phyloP scores from a whole-genome alignment of 305 asterid genomes.

The Ajuga reptans region DNA sequence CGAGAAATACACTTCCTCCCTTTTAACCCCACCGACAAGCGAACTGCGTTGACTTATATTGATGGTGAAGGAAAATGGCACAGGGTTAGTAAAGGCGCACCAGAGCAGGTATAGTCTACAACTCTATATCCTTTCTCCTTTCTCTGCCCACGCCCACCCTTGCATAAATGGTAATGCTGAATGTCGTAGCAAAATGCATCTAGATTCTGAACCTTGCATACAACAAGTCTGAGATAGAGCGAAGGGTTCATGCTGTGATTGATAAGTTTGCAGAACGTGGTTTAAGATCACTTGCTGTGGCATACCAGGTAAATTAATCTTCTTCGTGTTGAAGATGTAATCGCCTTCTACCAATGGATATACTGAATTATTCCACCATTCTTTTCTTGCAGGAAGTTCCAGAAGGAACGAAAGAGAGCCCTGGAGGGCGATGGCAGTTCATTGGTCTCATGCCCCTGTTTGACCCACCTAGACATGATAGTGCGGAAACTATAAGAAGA shows the following conservation, averaged over 20 bases:
- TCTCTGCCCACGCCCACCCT: background rate
- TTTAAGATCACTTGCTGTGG: conserved; percentile 63
- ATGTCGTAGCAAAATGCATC: conserved; percentile 3
- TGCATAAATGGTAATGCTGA: conserved; percentile 19
- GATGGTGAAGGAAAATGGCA: conserved; percentile 67
- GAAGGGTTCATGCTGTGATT: conserved; percentile 64
- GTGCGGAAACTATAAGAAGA: conserved; percentile 70
- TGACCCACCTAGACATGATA: conserved; percentile 72
- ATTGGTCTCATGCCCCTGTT: conserved; percentile 68
- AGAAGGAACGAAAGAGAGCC: conserved; percentile 56
- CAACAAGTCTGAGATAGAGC: conserved; percentile 62
- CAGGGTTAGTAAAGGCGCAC: conserved; percentile 85
- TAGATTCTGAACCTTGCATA: conserved; percentile 62
- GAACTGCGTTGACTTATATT: conserved; percentile 71
- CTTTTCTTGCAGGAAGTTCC: conserved; percentile 58
- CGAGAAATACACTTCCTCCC: conserved; percentile 76
- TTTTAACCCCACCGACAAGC: conserved; percentile 72
- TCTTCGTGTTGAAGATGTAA: background rate
- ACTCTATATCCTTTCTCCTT: conserved; percentile 2
- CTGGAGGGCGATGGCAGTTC: conserved; percentile 75
- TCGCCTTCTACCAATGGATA: background rate
- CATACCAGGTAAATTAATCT: conserved; percentile 49
- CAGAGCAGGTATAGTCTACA: conserved; percentile 53
- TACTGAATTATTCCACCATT: background rate
- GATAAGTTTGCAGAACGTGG: conserved; percentile 79